Evolutionary conservation across 2,329 filamentous ascomycete genomes (phyloP), one percentile per base, ranked within the genome.

Genomic region (Rutstroemia sp.): DNA sequence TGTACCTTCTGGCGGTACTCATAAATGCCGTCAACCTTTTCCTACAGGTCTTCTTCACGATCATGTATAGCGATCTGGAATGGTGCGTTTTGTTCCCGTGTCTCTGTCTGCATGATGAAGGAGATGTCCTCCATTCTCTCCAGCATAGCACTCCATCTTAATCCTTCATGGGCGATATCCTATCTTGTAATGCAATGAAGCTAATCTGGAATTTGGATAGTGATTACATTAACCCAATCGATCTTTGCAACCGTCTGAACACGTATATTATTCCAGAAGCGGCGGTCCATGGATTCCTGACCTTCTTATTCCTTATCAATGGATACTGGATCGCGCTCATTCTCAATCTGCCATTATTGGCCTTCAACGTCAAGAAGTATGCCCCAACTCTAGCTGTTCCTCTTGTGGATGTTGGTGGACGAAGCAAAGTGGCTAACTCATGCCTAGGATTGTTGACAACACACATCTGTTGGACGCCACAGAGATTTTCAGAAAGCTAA

Each of bases 21-120:
- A 95, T 99, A 80, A 99, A 99, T 79, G 94, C 94, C 78, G 92
- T 99, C 84, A 99, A 99, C 81, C 83, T 99, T 71, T 99, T 99
- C 76, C 82, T 99, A 57, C 95, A 99, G 79, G 94, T 99, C 68
- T 99, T 99, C 83, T 99, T 99, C 79, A 99, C 94, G 58, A 99
- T 99, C 72, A 99, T 99, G 95, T 99, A 97, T 78, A 96, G 90
- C 75, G 94, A 99, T 81, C 77, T 99, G 69, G 94, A 99, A 87
- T 99, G 94, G 92, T 95, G 78, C 70, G 89, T 80, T 38, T n/a
- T 8, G 8, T 19, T 45, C 12, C 48, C 23, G 16, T 30, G 21
- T 14, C 10, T 34, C 37, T 23, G 5, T 34, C 8, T 37, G 23
- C 21, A 9, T 6, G 19, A 23, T 9, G 23, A 16, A 34, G 14